A percentile compares a stretch with the other conserved stretches of the same genome.
Conservation (phyloP, 176 grass and related monocot species). For the Poa pratensis region DNA sequence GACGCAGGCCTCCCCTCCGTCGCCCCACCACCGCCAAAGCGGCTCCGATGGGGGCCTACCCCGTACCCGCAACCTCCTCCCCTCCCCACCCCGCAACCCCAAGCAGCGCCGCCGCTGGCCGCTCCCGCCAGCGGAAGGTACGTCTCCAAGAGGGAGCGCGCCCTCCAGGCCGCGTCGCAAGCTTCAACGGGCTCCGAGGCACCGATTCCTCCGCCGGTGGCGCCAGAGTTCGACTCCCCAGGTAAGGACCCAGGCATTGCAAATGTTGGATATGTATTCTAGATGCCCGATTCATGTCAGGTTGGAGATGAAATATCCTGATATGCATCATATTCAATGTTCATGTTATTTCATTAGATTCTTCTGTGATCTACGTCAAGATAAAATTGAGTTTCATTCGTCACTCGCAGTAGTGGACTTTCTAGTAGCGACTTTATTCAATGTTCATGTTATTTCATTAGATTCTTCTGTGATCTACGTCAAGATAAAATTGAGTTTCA, state of each 20-base stretch:
- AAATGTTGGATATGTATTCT: not conserved
- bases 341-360: no score
- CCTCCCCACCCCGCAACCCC: not conserved
- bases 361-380: not conserved
- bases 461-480: not conserved
- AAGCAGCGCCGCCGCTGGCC: not conserved
- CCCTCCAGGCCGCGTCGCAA: slow-evolving; percentile 25
- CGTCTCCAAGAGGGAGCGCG: slow-evolving; percentile 79
- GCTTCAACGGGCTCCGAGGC: not conserved
- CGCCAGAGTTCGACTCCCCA: not conserved
- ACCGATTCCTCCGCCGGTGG: not conserved
- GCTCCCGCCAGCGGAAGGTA: slow-evolving; percentile 49
- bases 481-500: not conserved
- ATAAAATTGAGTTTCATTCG: not conserved
- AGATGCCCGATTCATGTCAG: not conserved
- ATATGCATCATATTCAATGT: not conserved
- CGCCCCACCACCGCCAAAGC: slow-evolving; percentile 38
- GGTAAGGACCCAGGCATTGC: not conserved
- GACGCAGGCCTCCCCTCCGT: not conserved
- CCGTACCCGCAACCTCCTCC: not conserved
- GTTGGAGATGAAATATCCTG: not conserved
- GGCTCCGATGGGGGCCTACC: slow-evolving; percentile 25
- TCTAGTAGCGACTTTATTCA: not conserved
- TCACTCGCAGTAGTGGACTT: not conserved
- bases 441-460: no score